Evolutionary conservation across 768 basidiomycete species (phyloP).

Genomic region (Termitomyces sp.): DNA sequence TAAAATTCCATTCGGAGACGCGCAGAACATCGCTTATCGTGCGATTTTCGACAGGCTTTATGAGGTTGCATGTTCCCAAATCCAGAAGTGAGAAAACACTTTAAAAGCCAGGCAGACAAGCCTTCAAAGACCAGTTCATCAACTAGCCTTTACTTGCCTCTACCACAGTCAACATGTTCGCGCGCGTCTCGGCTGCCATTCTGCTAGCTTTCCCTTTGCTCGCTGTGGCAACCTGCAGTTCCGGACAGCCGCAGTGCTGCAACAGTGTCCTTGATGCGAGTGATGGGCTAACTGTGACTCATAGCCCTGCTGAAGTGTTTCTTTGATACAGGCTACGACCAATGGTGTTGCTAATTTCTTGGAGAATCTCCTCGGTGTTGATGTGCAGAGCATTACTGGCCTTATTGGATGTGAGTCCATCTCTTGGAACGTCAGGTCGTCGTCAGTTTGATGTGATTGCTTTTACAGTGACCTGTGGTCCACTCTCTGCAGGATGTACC

Average conservation of each 20-base stretch:
- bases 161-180: slow-evolving; percentile 1
- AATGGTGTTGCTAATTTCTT: neutral
- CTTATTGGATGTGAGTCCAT: neutral
- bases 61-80: neutral
- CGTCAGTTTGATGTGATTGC: no score
- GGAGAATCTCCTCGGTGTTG: neutral
- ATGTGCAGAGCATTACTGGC: neutral
- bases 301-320: neutral
- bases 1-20: neutral
- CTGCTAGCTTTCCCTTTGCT: slow-evolving; percentile 3
- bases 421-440: neutral
- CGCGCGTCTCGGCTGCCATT: slow-evolving; percentile 2
- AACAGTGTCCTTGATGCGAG: neutral
- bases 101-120: neutral
- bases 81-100: neutral
- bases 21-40: no score
- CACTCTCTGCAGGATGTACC: neutral
- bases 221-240: neutral
- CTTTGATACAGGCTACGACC: neutral
- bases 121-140: neutral
- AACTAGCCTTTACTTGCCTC: neutral
- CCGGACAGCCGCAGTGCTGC: slow-evolving; percentile 1
- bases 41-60: neutral
- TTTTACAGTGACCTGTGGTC: neutral
- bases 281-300: neutral